Base-by-base conservation (phyloP, 495 filamentous ascomycete species). In the Filosporella fistucella region DNA sequence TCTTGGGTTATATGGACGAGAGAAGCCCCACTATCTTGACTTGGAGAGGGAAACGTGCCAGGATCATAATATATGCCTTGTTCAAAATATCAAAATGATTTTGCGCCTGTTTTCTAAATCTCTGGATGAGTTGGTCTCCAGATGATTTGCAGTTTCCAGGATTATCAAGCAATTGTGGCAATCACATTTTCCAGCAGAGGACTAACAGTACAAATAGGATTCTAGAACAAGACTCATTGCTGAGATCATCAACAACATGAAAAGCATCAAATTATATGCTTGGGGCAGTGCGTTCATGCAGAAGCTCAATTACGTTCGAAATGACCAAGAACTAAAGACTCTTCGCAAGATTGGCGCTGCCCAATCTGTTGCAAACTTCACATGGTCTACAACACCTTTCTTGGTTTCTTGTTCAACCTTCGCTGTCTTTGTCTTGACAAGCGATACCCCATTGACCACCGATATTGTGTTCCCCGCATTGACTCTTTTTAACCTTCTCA, bases 381-480 rank as follows among this genome's bases (percentile, higher is more conserved):
- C 94, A 20, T 99, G 94, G 94, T 88, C 88, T n/a, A 93, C 88
- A n/a, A 97, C 94, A 9, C 94, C 94, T 8, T 99, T 99, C 71
- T 77, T 99, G 25, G 94, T 99, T 12, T 97, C 94, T 12, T 97
- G 91, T 69, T 89, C 88, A 8, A 97, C 93, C 9, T 99, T 99
- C 60, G 82, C 88, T 12, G 88, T 97, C 14, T 99, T 93, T 57
- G 94, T 96, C 35, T 71, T 93, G 42, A 94, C 86, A 1, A 78
- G 77, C 32, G 74, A 90, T 53, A 69, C 70, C 25, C 91, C 94
- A 22, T 65, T 99, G 61, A 93, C 89, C 14, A 96, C 89, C 0
- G 87, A 94, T 1, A 91, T 99, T 55, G 89, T 99, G 20, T 99
- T 99, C 66, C 91, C 94, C 12, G 89, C 89, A 18, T 69, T 99